Evolutionary conservation across 1,284 basidiomycete genomes (phyloP).

Genomic region (Pseudozyma hubeiensis): DNA sequence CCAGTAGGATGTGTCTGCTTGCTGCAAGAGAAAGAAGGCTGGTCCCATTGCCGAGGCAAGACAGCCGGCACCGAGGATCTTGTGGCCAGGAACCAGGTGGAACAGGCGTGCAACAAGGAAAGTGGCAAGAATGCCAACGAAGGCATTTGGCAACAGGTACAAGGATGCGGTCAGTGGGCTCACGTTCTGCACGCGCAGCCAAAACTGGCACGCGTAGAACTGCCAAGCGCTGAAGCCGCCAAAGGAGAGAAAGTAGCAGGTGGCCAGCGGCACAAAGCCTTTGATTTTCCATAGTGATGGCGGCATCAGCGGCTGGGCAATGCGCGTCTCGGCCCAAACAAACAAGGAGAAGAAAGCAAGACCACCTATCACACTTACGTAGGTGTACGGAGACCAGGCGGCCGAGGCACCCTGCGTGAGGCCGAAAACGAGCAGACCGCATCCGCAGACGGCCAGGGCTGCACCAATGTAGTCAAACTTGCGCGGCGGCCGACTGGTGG

Average conservation of each 20-base stretch:
- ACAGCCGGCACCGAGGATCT: conserved; percentile 13
- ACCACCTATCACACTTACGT: conserved; percentile 22
- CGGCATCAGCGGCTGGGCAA: conserved; percentile 26
- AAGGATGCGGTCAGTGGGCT: conserved; percentile 33
- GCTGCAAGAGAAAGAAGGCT: conserved; percentile 39
- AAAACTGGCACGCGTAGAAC: conserved; percentile 43
- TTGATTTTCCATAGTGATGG: conserved; percentile 21
- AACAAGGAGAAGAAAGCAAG: conserved; percentile 23
- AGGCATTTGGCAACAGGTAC: conserved; percentile 37
- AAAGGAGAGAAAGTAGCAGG: conserved; percentile 34
- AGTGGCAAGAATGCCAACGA: conserved; percentile 35
- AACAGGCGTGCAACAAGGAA: conserved; percentile 23
- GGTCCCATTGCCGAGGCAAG: conserved; percentile 39
- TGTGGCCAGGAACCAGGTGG: conserved; percentile 34
- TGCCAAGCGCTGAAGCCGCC: conserved; percentile 34
- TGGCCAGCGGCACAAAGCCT: conserved; percentile 19
- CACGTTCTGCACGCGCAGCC: conserved; percentile 23
- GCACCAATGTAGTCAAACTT: conserved; percentile 35
- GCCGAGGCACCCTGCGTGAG: conserved; percentile 37
- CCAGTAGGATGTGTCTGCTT: conserved; percentile 25
- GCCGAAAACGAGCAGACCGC: conserved; percentile 25
- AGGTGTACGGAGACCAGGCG: conserved; percentile 38
- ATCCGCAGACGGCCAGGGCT: conserved; percentile 27
- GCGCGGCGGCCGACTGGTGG: conserved; percentile 3
- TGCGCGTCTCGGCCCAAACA: conserved; percentile 20